These are phyloP conservation scores for Lepidium didymum DNA, from an alignment of 345 rosid genomes.

Conservation along the genomic window DNA sequence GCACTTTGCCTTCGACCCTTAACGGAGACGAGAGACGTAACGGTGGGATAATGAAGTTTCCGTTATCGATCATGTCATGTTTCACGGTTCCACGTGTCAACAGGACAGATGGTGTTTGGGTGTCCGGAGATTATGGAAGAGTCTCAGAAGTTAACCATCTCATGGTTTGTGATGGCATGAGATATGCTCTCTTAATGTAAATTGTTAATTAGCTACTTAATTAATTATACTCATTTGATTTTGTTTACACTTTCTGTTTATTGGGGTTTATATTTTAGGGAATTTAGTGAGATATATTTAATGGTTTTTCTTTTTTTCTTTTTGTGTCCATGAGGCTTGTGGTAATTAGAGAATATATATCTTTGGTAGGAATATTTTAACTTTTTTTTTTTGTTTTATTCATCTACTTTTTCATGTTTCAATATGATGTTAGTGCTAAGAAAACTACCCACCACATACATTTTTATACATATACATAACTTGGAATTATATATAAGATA, in stretches of 20 bases:
- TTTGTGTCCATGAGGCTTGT: conserved; percentile 4
- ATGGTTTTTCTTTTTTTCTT: not conserved
- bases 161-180: conserved; percentile 89
- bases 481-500: not conserved
- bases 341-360: not conserved
- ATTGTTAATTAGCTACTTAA: not conserved
- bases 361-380: not conserved
- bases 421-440: not conserved
- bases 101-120: conserved; percentile 67
- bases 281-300: not conserved
- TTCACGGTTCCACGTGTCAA: conserved; percentile 60
- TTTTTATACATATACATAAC: not conserved
- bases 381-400: not conserved
- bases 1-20: conserved; percentile 24
- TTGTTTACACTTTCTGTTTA: not conserved
- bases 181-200: conserved; percentile 90
- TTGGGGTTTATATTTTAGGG: not conserved
- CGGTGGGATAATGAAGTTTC: conserved; percentile 31
- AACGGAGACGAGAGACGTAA: conserved; percentile 21
- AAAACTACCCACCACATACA: not conserved
- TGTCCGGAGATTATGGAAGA: conserved; percentile 56
- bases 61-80: conserved; percentile 56
- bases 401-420: not conserved
- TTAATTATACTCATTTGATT: not conserved
- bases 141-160: conserved; percentile 77